Conservation (phyloP, 2,329 filamentous ascomycete species). For the Acrocalymma vagum region DNA sequence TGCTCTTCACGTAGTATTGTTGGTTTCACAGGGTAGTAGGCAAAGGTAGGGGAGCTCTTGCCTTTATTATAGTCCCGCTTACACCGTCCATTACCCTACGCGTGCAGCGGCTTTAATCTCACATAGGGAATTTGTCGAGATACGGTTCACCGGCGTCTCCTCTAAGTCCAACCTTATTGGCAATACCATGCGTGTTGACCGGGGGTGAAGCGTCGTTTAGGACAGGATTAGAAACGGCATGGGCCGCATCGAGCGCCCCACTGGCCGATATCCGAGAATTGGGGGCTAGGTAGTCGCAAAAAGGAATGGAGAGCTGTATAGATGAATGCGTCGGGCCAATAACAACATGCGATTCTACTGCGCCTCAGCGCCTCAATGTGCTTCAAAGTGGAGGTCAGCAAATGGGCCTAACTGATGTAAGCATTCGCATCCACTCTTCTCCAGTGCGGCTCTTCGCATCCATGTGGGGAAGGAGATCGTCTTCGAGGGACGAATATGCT, state of each 20-base stretch:
- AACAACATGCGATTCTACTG: conserved; percentile 11
- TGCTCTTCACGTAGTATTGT: too few relatives aligned
- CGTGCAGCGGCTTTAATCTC: neutral
- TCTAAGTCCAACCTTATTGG: neutral
- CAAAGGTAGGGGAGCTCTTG: neutral
- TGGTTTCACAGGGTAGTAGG: too few relatives aligned
- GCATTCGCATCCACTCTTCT: too few relatives aligned
- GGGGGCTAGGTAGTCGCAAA: conserved; percentile 3
- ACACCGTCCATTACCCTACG: conserved; percentile 9
- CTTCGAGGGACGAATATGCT: too few relatives aligned
- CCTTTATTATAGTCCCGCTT: neutral
- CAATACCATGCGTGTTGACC: conserved; percentile 3
- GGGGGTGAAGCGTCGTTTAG: too few relatives aligned
- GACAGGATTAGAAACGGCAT: too few relatives aligned
- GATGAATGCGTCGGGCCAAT: conserved; percentile 5
- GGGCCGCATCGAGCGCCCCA: too few relatives aligned
- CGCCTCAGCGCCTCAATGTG: conserved; percentile 18
- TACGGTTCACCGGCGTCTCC: conserved; percentile 1
- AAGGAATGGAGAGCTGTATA: conserved; percentile 6
- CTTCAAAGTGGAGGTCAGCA: conserved; percentile 21
- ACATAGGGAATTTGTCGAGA: neutral
- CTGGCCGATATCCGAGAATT: too few relatives aligned
- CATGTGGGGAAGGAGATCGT: too few relatives aligned
- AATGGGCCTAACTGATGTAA: conserved; percentile 19
- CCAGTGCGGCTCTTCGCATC: too few relatives aligned